Percentiles rank a stretch among this genome's conserved stretches.
phyloP scores from a whole-genome alignment of 2,329 filamentous ascomycete species.

The Fusarium annulatum region DNA sequence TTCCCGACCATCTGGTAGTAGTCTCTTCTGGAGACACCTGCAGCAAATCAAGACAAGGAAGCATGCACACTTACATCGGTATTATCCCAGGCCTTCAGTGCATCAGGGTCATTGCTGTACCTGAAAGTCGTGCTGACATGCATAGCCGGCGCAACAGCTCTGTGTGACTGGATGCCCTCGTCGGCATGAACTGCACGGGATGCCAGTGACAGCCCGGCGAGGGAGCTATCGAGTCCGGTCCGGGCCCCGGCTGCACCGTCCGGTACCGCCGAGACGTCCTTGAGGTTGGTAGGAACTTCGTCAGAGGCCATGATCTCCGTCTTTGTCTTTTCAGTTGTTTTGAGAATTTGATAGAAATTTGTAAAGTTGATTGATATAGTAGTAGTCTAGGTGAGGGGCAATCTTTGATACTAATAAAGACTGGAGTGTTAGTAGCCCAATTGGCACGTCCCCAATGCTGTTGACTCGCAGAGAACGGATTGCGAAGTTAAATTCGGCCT shows the following conservation, averaged over 20 bases:
- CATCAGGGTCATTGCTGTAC: constrained; percentile 77
- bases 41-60: background rate
- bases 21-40: background rate
- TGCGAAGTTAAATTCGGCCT: background rate
- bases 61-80: constrained; percentile 61
- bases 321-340: background rate
- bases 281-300: constrained; percentile 25
- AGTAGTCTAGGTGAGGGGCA: constrained; percentile 28
- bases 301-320: constrained; percentile 38
- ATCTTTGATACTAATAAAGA: background rate
- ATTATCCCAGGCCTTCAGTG: constrained; percentile 66
- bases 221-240: constrained; percentile 14
- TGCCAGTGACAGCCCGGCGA: constrained; percentile 61
- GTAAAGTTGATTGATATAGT: background rate
- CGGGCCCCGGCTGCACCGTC: constrained; percentile 14
- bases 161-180: constrained; percentile 76
- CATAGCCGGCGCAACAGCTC: constrained; percentile 87
- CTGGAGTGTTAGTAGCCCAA: background rate
- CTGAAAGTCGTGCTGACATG: constrained; percentile 94
- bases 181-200: constrained; percentile 86
- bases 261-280: constrained; percentile 4
- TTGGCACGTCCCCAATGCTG: background rate
- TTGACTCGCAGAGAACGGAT: background rate
- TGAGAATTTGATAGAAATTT: background rate
- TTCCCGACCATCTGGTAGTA: background rate